A percentile compares a stretch with the other conserved stretches of the same genome.
Evolutionary conservation across 768 basidiomycete genomes (phyloP).

Genomic region (Pholiota conissans): DNA sequence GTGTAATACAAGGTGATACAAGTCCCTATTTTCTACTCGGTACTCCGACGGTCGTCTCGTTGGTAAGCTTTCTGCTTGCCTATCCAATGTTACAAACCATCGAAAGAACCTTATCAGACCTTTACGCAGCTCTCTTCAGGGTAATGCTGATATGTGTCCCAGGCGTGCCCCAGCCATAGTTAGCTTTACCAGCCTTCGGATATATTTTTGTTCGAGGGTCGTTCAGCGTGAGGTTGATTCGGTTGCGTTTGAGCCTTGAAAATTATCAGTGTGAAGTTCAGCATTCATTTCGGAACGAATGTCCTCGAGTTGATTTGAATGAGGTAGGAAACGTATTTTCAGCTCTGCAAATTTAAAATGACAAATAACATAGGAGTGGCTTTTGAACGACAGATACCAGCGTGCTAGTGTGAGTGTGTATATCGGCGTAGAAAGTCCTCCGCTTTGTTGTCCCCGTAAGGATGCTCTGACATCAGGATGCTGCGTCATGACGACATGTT

Average conservation of each 20-base stretch:
- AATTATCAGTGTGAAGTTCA: not conserved
- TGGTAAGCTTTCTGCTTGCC: not conserved
- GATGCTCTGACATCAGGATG: slow-evolving; percentile 3
- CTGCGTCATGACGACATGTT: not conserved
- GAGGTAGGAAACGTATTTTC: not conserved
- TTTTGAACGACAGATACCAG: not conserved
- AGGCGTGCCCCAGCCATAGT: not conserved
- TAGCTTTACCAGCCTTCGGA: not conserved
- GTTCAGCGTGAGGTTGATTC: not conserved
- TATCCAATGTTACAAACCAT: not conserved
- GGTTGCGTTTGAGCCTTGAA: not conserved
- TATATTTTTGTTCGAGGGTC: not conserved
- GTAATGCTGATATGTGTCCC: not conserved
- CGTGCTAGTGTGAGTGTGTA: slow-evolving; percentile 10
- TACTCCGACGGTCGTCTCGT: not conserved
- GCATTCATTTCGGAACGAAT: not conserved
- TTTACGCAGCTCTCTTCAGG: not conserved
- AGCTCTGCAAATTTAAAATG: not conserved
- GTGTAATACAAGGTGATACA: not conserved
- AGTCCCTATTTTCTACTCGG: not conserved
- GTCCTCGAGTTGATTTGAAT: too few species aligned
- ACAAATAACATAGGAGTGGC: not conserved
- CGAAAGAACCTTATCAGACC: not conserved
- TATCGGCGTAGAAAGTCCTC: slow-evolving; percentile 20
- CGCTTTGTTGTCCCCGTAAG: slow-evolving; percentile 12